These are phyloP conservation scores for Phytophthora litchii DNA, from an alignment of 352 stramenopile genomes.

Conservation along the genomic window DNA sequence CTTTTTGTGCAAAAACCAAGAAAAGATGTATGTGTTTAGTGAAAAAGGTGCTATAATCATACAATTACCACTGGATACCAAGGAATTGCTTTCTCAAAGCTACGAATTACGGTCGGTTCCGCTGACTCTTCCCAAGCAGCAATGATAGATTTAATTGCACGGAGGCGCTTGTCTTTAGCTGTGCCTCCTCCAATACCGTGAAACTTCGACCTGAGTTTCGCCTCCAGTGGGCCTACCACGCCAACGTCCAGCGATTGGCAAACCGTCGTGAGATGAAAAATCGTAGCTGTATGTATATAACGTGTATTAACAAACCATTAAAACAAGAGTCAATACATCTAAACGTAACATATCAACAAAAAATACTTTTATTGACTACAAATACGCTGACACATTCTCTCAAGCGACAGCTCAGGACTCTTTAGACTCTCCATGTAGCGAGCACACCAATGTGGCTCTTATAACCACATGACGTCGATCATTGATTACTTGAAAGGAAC, in stretches of 20 bases:
- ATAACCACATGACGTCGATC: neutral
- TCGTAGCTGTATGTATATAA: neutral
- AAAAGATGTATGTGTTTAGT: neutral
- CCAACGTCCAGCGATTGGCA: conserved; percentile 28
- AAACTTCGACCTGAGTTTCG: neutral
- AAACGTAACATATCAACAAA: neutral
- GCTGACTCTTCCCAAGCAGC: neutral
- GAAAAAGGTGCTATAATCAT: neutral
- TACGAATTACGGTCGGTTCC: neutral
- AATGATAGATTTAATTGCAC: neutral
- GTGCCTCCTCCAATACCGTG: neutral
- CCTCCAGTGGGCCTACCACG: conserved; percentile 18
- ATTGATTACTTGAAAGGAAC: neutral
- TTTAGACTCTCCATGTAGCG: neutral
- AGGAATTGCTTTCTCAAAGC: neutral
- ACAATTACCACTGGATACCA: neutral
- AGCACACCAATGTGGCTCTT: neutral
- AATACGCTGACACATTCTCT: conserved; percentile 2
- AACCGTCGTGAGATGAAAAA: conserved; percentile 1
- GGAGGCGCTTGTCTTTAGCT: neutral
- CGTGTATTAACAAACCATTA: neutral
- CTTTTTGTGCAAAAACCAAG: neutral
- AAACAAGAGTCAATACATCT: neutral
- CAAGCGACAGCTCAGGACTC: neutral
- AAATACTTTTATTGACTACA: too few species aligned